phyloP scores from a whole-genome alignment of 2,329 filamentous ascomycete species.

The Sclerotinia trifoliorum region DNA sequence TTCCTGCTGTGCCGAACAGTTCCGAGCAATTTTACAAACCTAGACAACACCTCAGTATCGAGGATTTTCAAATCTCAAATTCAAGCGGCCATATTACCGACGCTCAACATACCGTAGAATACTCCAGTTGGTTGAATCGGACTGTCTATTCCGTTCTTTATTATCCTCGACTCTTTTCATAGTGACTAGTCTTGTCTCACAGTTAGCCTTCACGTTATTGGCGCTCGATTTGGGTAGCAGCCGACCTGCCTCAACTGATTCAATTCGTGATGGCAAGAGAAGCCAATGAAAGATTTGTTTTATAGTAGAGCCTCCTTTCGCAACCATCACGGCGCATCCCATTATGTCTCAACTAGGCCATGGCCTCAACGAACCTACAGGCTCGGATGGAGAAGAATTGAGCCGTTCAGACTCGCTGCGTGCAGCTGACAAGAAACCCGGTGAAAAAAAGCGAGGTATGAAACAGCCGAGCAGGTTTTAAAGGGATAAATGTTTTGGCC shows the following conservation, averaged over 20 bases:
- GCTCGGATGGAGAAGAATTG: neutral
- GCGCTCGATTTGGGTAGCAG: neutral
- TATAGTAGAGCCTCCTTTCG: neutral
- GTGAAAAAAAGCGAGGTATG: slow-evolving; percentile 34
- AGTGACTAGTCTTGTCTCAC: neutral
- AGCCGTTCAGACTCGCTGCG: neutral
- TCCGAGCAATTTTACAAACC: neutral
- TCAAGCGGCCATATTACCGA: neutral
- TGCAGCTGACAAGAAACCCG: slow-evolving; percentile 3
- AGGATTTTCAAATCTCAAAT: neutral
- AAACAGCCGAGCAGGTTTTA: neutral
- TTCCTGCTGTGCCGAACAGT: neutral
- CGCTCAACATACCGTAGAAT: neutral
- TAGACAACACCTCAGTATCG: neutral
- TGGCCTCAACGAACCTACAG: neutral
- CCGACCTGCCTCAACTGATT: neutral
- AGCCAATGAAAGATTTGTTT: neutral
- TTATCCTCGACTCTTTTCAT: neutral
- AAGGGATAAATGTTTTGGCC: neutral
- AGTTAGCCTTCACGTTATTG: neutral
- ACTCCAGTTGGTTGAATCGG: neutral
- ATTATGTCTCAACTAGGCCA: slow-evolving; percentile 12
- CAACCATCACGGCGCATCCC: neutral
- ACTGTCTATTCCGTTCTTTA: neutral
- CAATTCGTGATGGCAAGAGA: neutral